Base-by-base conservation (phyloP, 345 rosid genomes). In the Erucastrum elatum region DNA sequence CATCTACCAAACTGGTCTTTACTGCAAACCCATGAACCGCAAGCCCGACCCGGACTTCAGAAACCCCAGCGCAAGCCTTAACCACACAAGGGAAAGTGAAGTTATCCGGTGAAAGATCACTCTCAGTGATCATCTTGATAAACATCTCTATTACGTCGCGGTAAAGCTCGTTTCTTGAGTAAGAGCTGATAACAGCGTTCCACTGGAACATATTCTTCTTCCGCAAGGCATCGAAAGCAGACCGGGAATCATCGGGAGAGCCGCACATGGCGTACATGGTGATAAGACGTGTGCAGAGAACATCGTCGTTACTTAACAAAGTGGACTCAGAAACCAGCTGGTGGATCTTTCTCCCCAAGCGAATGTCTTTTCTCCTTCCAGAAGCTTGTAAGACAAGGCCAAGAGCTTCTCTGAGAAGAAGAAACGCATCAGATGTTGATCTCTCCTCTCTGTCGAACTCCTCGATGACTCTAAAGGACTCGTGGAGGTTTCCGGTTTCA, bases 11-110 rank as follows among this genome's bases (percentile, higher is more conserved):
- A 62, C 87, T 86, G 69, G 75, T 80, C 85, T 90, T 90, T 29
- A 80, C 77, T 58, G 79, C 87, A 87, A 87, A 77, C 53, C 96
- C 93, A 79, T 90, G 90, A 76, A 87, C 77, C 9, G 68, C 84
- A 82, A 75, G 37, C 21, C 93, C 91, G 29, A 80, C 68, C 56
- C 76, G 34, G 69, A 76, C 84, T 66, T 82, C 82, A 69, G 80
- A 75, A 63, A 82, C 30, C 77, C 87, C 87, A 64, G 85, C 82
- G 78, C 89, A 90, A 64, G 89, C 90, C 88, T 89, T 89, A 26
- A 90, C 84, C 63, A 87, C 90, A 71, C 87, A 85, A 30, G 96
- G 93, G 33, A 85, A 76, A 81, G 96, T 90, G 84, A 85, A 90
- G 71, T 85, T 83, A 85, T 90, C 91, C 6, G 93, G 93, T 46